phyloP scores from a whole-genome alignment of 495 filamentous ascomycete species.

The Podospora comata region DNA sequence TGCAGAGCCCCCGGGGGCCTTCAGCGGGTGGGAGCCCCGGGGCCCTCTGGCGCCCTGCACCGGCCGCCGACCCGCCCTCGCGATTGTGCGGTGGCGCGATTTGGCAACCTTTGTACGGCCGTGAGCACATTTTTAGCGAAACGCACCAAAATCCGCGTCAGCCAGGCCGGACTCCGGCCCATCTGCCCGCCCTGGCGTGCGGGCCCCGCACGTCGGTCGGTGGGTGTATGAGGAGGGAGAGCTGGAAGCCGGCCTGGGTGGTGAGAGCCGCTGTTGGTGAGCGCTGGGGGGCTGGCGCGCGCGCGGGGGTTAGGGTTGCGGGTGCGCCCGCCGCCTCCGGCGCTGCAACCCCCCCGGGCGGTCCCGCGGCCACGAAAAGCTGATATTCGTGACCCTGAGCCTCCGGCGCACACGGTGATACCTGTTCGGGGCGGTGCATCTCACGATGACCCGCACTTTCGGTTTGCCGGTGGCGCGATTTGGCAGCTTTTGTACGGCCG shows the following conservation, averaged over 20 bases:
- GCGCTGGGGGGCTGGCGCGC: no score
- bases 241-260: no score
- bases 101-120: background rate
- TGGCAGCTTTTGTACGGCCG: background rate
- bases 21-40: no score
- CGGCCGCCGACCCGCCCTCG: background rate
- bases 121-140: constrained; percentile 20
- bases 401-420: background rate
- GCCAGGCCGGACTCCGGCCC: constrained; percentile 5
- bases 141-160: constrained; percentile 15
- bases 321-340: no score
- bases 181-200: constrained; percentile 13
- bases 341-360: no score
- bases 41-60: no score
- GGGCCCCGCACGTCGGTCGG: constrained; percentile 12
- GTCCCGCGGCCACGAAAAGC: background rate
- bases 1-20: no score
- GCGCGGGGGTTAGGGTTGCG: no score
- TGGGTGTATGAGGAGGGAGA: constrained; percentile 17
- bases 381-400: background rate
- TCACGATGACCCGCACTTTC: background rate
- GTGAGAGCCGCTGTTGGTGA: no score
- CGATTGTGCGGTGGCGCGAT: background rate
- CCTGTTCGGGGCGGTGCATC: background rate
- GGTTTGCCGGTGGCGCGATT: background rate